Evolutionary conservation across 306 rosid species (phyloP).

Genomic region (Medicago lupulina): DNA sequence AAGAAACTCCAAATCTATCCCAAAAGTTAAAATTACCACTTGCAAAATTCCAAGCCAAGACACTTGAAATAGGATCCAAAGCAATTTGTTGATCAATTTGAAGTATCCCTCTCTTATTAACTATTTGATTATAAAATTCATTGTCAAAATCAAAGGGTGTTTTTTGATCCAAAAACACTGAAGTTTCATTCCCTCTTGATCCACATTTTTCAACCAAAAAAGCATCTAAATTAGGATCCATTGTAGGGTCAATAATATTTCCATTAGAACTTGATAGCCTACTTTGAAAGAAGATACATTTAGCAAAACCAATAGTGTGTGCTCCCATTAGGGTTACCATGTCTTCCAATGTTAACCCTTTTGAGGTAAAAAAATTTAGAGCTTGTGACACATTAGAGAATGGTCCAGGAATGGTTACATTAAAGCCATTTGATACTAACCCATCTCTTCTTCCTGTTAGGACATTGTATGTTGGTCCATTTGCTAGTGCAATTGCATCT

Average conservation of each 20-base stretch:
- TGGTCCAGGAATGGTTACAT: conserved; percentile 54
- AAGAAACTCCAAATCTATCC: conserved; percentile 52
- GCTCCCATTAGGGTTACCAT: conserved; percentile 71
- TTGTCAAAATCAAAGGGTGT: conserved; percentile 51
- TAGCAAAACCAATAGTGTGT: conserved; percentile 68
- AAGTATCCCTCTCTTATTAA: conserved; percentile 49
- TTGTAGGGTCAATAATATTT: conserved; percentile 41
- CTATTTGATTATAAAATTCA: conserved; percentile 45
- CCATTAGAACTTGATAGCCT: conserved; percentile 43
- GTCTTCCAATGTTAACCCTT: conserved; percentile 48
- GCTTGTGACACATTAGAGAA: conserved; percentile 39
- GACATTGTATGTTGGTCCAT: conserved; percentile 49
- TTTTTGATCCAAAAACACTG: conserved; percentile 51
- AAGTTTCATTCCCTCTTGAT: not conserved
- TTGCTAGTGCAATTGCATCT: conserved; percentile 51
- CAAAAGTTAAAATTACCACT: conserved; percentile 24
- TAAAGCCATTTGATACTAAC: conserved; percentile 35
- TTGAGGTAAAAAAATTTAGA: conserved; percentile 33
- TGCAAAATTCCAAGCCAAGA: conserved; percentile 47
- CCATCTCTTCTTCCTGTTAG: conserved; percentile 63
- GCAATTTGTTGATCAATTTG: conserved; percentile 59
- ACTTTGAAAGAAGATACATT: conserved; percentile 45
- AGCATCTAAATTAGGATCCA: conserved; percentile 53
- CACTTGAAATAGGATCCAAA: conserved; percentile 35
- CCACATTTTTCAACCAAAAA: conserved; percentile 34